Conservation (phyloP, 176 grass and related monocot genomes). For the Echinochloa phyllopogon region DNA sequence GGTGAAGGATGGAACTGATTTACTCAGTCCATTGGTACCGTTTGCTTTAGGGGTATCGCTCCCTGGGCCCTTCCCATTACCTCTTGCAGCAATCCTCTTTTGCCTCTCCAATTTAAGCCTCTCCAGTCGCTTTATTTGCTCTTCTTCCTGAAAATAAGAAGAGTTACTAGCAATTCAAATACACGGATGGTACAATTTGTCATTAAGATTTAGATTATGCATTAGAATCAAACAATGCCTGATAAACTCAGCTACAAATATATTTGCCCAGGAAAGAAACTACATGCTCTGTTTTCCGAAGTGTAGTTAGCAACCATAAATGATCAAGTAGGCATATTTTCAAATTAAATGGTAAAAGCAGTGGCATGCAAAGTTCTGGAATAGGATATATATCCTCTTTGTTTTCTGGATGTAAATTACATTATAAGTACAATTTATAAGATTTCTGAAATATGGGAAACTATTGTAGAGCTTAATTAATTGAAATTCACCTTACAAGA, state of each 20-base stretch:
- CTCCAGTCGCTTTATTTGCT: slow-evolving; percentile 83
- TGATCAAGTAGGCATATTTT: neutral
- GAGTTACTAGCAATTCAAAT: slow-evolving; percentile 5
- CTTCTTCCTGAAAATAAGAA: slow-evolving; percentile 73
- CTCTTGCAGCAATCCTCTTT: slow-evolving; percentile 89
- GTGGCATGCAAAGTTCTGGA: neutral
- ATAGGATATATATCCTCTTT: neutral
- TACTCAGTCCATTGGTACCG: slow-evolving; percentile 60
- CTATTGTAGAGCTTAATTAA: neutral
- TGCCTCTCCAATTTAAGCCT: slow-evolving; percentile 89
- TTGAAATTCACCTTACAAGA: slow-evolving; percentile 22
- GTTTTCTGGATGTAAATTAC: neutral
- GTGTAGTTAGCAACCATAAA: neutral
- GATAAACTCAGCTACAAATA: neutral
- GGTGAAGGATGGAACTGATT: slow-evolving; percentile 70
- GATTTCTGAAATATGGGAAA: slow-evolving; percentile 23
- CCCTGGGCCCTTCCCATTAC: slow-evolving; percentile 40
- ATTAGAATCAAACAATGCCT: neutral
- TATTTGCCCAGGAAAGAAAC: neutral
- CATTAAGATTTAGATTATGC: neutral
- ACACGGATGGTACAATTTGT: neutral
- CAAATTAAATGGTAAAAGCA: neutral
- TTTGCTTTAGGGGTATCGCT: slow-evolving; percentile 45
- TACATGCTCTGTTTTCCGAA: neutral
- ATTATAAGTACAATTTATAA: slow-evolving; percentile 2